These are phyloP conservation scores for Penicillium pulvis DNA, from an alignment of 495 filamentous ascomycete genomes.

Conservation along the genomic window DNA sequence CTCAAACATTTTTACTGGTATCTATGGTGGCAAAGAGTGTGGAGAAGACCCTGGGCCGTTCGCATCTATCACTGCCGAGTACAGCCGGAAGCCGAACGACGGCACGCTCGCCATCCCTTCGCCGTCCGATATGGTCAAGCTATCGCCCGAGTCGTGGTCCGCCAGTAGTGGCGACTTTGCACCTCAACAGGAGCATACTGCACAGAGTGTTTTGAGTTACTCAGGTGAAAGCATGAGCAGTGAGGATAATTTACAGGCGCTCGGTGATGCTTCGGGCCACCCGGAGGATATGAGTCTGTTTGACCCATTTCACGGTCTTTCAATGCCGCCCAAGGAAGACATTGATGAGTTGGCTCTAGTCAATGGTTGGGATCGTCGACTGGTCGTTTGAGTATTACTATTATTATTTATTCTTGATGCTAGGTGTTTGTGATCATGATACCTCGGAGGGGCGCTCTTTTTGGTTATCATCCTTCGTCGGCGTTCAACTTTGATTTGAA, in stretches of 20 bases:
- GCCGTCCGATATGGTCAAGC: slow-evolving; percentile 34
- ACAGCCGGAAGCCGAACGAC: slow-evolving; percentile 32
- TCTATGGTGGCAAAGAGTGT: slow-evolving; percentile 71
- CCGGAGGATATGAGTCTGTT: slow-evolving; percentile 34
- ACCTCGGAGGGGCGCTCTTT: slow-evolving; percentile 14
- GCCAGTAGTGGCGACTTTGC: slow-evolving; percentile 43
- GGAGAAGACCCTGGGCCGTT: slow-evolving; percentile 49
- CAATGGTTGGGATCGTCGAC: slow-evolving; percentile 42
- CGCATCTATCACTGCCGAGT: slow-evolving; percentile 45
- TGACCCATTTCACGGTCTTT: slow-evolving; percentile 51
- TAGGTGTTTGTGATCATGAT: slow-evolving; percentile 14
- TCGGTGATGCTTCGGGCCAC: slow-evolving; percentile 25
- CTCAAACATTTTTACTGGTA: slow-evolving; percentile 80
- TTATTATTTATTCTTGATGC: background rate
- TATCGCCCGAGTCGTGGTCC: slow-evolving; percentile 47
- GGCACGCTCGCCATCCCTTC: slow-evolving; percentile 20
- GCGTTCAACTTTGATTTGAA: background rate
- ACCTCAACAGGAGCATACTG: slow-evolving; percentile 36
- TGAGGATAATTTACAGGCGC: slow-evolving; percentile 38
- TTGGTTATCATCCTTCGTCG: slow-evolving; percentile 3
- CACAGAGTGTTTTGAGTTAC: slow-evolving; percentile 73
- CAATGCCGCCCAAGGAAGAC: slow-evolving; percentile 46
- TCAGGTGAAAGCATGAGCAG: slow-evolving; percentile 72
- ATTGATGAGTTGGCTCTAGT: slow-evolving; percentile 37
- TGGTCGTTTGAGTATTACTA: slow-evolving; percentile 33